Base-by-base conservation (phyloP, 768 basidiomycete genomes). In the Gloeophyllum trabeum region DNA sequence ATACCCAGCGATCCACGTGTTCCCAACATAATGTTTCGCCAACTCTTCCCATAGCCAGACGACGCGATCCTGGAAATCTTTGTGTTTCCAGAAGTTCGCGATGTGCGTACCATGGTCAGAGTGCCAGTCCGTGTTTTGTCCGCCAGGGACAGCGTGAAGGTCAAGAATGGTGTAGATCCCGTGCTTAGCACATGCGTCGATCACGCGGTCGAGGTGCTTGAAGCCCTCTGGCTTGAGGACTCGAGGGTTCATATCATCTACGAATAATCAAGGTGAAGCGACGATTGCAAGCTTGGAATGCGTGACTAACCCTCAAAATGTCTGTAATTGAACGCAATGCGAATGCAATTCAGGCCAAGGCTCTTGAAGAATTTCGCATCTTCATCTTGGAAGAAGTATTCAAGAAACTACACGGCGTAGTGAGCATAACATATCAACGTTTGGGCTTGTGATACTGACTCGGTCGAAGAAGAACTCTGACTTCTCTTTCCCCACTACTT, bases 1-100 rank as follows among this genome's bases (percentile, higher is more conserved):
- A 62, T 85, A 91, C 14, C 87, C 84, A 1, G 85, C 87, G 45
- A 90, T 77, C 86, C 86, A 88, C 46, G 74, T 68, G 59, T 90
- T 84, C 44, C 65, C 70, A 48, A 69, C 78, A 67, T 89, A 88
- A 57, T 84, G 83, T 52, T 64, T 66, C 1, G 87, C 82, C 24
- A 89, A 67, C 52, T 84, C 64, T 26, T 69, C 69, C 87, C 88
- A 90, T 30, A 91, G 71, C 76, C 79, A 79, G 41, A 87, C 57
- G 6, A 70, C 60, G 2, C 86, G 76, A 58, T 90, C 82, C 56
- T 88, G 86, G 68, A 86, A 83, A 57, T 89, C 85, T 49, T 77
- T 86, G 68, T 89, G 81, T 39, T 71, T 72, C 82, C 83, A 90
- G 66, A 88, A 79, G 55, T 75, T 75, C 39, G 80, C 76, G 23